Base-by-base conservation (phyloP, 139 green algal genomes). In the Chlorella sp. region DNA sequence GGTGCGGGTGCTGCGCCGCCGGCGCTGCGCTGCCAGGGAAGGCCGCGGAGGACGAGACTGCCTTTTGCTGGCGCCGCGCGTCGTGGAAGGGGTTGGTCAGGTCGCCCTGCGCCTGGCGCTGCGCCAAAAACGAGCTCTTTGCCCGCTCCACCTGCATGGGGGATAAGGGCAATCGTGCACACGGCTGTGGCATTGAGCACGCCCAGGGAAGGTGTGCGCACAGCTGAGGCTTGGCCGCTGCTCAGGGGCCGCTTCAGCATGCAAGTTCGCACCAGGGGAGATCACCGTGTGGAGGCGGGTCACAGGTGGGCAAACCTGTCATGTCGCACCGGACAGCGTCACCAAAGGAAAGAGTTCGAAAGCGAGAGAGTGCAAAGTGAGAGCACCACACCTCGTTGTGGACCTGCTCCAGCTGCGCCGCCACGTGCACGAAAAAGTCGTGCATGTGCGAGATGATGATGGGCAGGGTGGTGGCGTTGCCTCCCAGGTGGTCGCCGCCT, bases 341-440 rank as follows among this genome's bases (percentile, higher is more conserved):
- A 64, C 55, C 55, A 64, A 32, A 64, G 4, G 4, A 10, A 64
- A 31, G 20, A 10, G 26, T 22, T 64, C 23, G 55, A 10, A 27
- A 64, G 14, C 20, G 23, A 4, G 4, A 4, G 55, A 31, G 17
- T 31, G 26, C 4, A 10, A 4, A 31, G 4, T 30, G 27, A 20
- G 27, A 6, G 29, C n/a, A 27, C 1, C 66, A 17, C 63, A 83
- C 78, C 78, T 80, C 27, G 31, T 32, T 51, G 20, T 86, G 81
- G 62, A 86, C 66, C 50, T 35, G 62, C 62, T 86, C 81, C 67
- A 86, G 31, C 33, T 71, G 61, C 1, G 81, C 81, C 5, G 81
- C 81, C 30, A 86, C 74, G 62, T 86, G 81, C 35, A 83, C 74
- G 49, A 86, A 81, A 65, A 80, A 86, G 74, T 83, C 77, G 62